Evolutionary conservation across 176 grass and related monocot species (phyloP).

Genomic region (Puya raimondii): DNA sequence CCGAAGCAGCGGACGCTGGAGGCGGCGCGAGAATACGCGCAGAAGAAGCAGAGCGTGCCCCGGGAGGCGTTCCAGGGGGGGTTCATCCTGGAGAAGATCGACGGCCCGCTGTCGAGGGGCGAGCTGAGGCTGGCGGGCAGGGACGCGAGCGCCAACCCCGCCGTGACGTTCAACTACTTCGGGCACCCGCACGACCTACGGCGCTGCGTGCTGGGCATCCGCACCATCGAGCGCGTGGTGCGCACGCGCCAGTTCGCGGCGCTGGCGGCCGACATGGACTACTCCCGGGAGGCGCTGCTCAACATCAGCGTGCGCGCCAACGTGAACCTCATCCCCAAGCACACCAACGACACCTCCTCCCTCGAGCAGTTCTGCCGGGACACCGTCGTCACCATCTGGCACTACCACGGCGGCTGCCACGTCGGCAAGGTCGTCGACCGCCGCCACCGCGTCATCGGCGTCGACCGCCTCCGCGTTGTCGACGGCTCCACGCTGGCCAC

Average conservation of each 20-base stretch:
- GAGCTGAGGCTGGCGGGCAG: neutral
- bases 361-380: slow-evolving; percentile 88
- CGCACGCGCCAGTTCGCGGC: slow-evolving; percentile 56
- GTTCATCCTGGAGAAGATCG: slow-evolving; percentile 27
- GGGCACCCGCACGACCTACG: slow-evolving; percentile 30
- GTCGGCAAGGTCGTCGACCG: slow-evolving; percentile 72
- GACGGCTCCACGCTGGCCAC: slow-evolving; percentile 54
- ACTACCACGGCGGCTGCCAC: slow-evolving; percentile 82
- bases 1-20: slow-evolving; percentile 56
- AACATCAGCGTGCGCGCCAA: slow-evolving; percentile 75
- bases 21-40: slow-evolving; percentile 36
- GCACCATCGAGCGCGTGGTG: slow-evolving; percentile 42
- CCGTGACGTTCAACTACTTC: slow-evolving; percentile 23
- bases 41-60: slow-evolving; percentile 46
- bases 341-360: slow-evolving; percentile 64
- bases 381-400: slow-evolving; percentile 82
- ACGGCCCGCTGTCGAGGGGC: slow-evolving; percentile 12
- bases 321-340: slow-evolving; percentile 79
- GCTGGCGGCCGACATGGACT: slow-evolving; percentile 24
- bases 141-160: slow-evolving; percentile 24
- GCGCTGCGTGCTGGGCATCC: slow-evolving; percentile 31
- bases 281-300: slow-evolving; percentile 56
- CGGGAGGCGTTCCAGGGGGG: slow-evolving; percentile 67
- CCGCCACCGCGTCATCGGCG: slow-evolving; percentile 42
- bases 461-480: slow-evolving; percentile 45